Evolutionary conservation across 1,139 yeast genomes (phyloP).

Genomic region (Candida sp.): DNA sequence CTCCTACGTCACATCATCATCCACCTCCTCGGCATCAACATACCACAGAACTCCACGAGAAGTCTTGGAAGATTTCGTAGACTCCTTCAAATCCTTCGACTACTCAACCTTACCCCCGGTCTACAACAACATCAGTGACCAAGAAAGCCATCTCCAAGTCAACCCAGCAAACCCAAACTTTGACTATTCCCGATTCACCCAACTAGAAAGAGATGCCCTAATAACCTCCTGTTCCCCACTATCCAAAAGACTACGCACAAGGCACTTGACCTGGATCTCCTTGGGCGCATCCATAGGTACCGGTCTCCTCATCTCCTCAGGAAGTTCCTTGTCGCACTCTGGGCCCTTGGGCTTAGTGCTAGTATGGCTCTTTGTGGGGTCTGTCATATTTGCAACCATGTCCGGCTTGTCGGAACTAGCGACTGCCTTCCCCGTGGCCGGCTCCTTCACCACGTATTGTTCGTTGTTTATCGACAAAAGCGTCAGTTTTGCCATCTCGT

Average conservation of each 20-base stretch:
- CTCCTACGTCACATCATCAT: not conserved
- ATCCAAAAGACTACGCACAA: slow-evolving; percentile 35
- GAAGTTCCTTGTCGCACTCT: slow-evolving; percentile 33
- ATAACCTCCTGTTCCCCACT: slow-evolving; percentile 35
- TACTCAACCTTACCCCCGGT: slow-evolving; percentile 21
- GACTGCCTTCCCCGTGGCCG: slow-evolving; percentile 42
- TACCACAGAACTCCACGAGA: slow-evolving; percentile 10
- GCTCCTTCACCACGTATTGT: slow-evolving; percentile 43
- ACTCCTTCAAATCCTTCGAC: slow-evolving; percentile 38
- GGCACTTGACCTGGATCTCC: slow-evolving; percentile 48
- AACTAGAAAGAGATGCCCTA: slow-evolving; percentile 36
- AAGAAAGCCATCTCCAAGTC: slow-evolving; percentile 8
- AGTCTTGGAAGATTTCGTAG: slow-evolving; percentile 26
- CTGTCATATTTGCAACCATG: slow-evolving; percentile 36
- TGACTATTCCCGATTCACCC: slow-evolving; percentile 30
- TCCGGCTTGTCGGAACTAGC: slow-evolving; percentile 43
- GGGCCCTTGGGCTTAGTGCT: slow-evolving; percentile 42
- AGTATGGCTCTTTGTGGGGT: slow-evolving; percentile 35
- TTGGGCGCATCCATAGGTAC: slow-evolving; percentile 48
- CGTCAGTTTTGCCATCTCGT: slow-evolving; percentile 45
- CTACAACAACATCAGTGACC: slow-evolving; percentile 6
- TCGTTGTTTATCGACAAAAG: slow-evolving; percentile 40
- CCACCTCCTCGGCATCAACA: not conserved
- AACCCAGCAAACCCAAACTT: slow-evolving; percentile 29
- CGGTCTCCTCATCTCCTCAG: slow-evolving; percentile 44